These are phyloP conservation scores for Hypoxylon subgilvum DNA, from an alignment of 495 filamentous ascomycete species.

Conservation along the genomic window DNA sequence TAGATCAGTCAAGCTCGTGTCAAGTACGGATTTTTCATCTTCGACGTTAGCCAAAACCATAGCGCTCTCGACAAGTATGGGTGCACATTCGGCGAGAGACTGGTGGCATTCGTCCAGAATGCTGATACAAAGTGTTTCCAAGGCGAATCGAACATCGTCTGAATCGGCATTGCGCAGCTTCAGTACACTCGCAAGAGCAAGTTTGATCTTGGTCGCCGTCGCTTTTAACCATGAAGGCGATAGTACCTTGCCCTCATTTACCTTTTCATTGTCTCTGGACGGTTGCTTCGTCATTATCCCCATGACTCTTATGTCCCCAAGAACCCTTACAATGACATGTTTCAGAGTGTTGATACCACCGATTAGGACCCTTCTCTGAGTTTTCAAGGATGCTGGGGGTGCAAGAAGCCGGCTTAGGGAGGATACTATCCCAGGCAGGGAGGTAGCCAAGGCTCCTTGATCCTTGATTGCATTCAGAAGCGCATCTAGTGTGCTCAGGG, in stretches of 20 bases:
- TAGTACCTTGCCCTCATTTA: conserved; percentile 40
- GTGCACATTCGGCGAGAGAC: conserved; percentile 72
- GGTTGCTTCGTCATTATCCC: conserved; percentile 43
- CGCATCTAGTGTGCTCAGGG: conserved; percentile 66
- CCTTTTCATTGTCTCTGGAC: conserved; percentile 15
- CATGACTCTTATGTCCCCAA: conserved; percentile 67
- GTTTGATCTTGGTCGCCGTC: conserved; percentile 80
- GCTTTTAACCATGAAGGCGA: conserved; percentile 78
- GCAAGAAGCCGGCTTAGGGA: conserved; percentile 76
- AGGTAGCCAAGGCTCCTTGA: conserved; percentile 73
- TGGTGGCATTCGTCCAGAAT: conserved; percentile 77
- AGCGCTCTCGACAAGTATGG: conserved; percentile 79
- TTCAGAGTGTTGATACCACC: conserved; percentile 65
- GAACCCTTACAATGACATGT: conserved; percentile 63
- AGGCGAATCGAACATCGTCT: conserved; percentile 69
- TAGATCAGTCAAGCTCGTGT: conserved; percentile 63
- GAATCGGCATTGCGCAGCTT: conserved; percentile 77
- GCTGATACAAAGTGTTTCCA: conserved; percentile 72
- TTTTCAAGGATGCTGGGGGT: conserved; percentile 66
- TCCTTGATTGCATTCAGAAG: conserved; percentile 70
- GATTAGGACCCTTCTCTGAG: conserved; percentile 68
- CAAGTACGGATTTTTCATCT: conserved; percentile 48
- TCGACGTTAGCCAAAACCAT: conserved; percentile 71
- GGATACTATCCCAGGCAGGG: conserved; percentile 89
- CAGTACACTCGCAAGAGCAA: conserved; percentile 79